Evolutionary conservation across 805 yeast genomes (phyloP), one percentile per base, ranked within the genome.

Genomic region (Brettanomyces sp.): DNA sequence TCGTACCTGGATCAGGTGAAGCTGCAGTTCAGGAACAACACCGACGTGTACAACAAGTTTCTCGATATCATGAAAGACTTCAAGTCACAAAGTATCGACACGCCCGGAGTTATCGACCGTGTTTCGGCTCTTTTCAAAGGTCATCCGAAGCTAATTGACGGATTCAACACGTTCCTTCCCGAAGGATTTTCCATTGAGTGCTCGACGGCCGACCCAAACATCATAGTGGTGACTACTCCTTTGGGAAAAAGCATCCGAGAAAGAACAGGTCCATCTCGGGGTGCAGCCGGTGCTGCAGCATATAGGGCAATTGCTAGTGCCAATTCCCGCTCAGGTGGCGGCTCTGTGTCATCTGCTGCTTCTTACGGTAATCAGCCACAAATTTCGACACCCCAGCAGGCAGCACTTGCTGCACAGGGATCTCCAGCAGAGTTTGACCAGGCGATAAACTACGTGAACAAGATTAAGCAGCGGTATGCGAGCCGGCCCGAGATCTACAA

Each of bases 31-130:
- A 84, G 78, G 63, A 77, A 81, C 53, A 95, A 91, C 66, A 95
- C 98, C 0, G 97, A 90, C 57, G 95, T 93, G 39, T 93, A 93
- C 72, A 93, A 93, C 65, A 89, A 86, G 64, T 93, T 95, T 59
- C 73, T 93, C 59, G 99, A 93, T 62, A 91, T 93, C 52, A 93
- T 93, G 99, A 95, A 95, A 69, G 99, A 95, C 62, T 95, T 93
- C 70, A 95, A 95, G 70, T 83, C 95, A 45, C 97, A 91, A 68
- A 79, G 80, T 50, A 90, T 93, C 56, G 98, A 93, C 63, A 93
- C 99, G 0, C 99, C 98, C 0, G 99, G 98, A 34, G 99, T 93
- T 28, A 93, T 93, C 60, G 96, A 91, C 63, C 74, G 99, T 48
- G 99, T 93, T 1, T 87, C 96, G 0, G 76, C 85, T 1, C 69